Conservation (phyloP, 352 stramenopile genomes). For the Discostella stelligera region DNA sequence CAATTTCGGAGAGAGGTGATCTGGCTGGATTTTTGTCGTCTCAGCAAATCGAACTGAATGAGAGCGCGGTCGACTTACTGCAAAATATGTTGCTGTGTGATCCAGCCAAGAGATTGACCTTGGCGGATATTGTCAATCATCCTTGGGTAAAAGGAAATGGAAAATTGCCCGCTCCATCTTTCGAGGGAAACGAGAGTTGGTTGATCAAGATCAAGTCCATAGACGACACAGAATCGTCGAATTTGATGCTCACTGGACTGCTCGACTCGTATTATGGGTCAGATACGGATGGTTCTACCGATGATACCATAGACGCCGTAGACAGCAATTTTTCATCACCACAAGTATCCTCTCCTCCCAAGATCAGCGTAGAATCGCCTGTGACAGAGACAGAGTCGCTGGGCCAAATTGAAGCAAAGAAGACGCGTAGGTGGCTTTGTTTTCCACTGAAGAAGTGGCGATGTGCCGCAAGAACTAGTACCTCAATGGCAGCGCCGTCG, state of each 20-base stretch:
- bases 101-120: constrained; percentile 54
- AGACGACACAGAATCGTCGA: constrained; percentile 14
- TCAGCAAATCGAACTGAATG: constrained; percentile 37
- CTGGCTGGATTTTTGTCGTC: constrained; percentile 14
- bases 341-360: neutral
- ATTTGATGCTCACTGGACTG: neutral
- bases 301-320: neutral
- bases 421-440: neutral
- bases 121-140: constrained; percentile 64
- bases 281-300: constrained; percentile 1
- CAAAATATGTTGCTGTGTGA: constrained; percentile 65
- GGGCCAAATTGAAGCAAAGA: neutral
- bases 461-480: neutral
- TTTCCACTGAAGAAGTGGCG: constrained; percentile 1
- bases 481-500: neutral
- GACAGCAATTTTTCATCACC: neutral
- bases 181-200: constrained; percentile 20
- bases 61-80: constrained; percentile 59
- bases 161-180: neutral
- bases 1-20: constrained; percentile 25
- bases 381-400: neutral
- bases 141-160: constrained; percentile 56
- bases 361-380: neutral
- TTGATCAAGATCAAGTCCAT: constrained; percentile 39
- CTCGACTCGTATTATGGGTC: constrained; percentile 6